Evolutionary conservation across 2,329 filamentous ascomycete species (phyloP).

Genomic region (Emmonsiellopsis sp.): DNA sequence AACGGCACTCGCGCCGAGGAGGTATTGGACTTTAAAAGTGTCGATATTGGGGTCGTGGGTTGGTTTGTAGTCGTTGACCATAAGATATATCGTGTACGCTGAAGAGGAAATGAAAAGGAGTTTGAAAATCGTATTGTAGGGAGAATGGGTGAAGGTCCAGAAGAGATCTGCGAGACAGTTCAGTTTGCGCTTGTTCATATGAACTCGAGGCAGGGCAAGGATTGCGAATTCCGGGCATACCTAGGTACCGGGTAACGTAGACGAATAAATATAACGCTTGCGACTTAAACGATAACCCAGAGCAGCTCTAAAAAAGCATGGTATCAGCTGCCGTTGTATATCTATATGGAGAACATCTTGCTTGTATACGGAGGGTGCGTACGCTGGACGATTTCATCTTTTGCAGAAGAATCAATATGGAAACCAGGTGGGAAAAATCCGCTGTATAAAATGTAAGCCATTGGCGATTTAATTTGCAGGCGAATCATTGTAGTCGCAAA

Average conservation of each 20-base stretch:
- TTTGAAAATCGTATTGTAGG: constrained; percentile 95
- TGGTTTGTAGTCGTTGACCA: constrained; percentile 95
- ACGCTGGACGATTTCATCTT: constrained; percentile 95
- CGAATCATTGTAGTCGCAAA: neutral
- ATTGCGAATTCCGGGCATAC: constrained; percentile 33
- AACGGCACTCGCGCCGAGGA: constrained; percentile 69
- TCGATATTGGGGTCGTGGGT: constrained; percentile 96
- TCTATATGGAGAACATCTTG: neutral
- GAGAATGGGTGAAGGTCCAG: constrained; percentile 65
- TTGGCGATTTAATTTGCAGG: neutral
- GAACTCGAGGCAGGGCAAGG: no score
- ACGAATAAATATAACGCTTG: constrained; percentile 91
- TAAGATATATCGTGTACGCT: constrained; percentile 92
- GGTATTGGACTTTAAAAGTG: constrained; percentile 93
- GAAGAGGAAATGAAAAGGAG: constrained; percentile 86
- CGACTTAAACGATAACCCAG: constrained; percentile 97
- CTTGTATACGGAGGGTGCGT: constrained; percentile 16
- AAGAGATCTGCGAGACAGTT: constrained; percentile 58
- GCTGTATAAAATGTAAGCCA: constrained; percentile 39
- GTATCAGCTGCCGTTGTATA: constrained; percentile 28
- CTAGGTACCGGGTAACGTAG: constrained; percentile 86
- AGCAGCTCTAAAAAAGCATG: constrained; percentile 56
- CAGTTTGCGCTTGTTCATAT: neutral
- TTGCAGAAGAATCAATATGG: constrained; percentile 87
- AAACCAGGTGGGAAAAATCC: constrained; percentile 90